A percentile compares a stretch with the other conserved stretches of the same genome.
Conservation (phyloP, 805 yeast genomes). For the Wickerhamiella spandovensis region DNA sequence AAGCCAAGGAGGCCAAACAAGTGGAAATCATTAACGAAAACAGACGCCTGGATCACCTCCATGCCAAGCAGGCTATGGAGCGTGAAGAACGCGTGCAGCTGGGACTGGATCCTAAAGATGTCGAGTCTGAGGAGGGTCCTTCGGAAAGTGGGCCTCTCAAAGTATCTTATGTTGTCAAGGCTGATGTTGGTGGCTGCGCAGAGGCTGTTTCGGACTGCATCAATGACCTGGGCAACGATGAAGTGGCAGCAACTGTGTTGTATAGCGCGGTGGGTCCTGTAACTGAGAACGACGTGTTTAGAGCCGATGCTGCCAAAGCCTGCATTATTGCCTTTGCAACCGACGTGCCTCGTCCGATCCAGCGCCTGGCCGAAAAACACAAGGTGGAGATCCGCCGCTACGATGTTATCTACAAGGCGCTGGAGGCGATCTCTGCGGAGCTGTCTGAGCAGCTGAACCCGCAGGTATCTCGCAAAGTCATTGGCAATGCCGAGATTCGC, state of each 20-base stretch:
- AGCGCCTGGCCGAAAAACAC: conserved; percentile 40
- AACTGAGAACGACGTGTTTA: conserved; percentile 48
- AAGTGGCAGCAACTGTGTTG: conserved; percentile 57
- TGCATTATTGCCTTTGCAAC: conserved; percentile 68
- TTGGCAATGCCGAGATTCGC: conserved; percentile 55
- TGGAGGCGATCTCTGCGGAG: conserved; percentile 65
- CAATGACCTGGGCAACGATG: conserved; percentile 72
- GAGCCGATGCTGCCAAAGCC: conserved; percentile 61
- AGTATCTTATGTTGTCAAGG: conserved; percentile 59
- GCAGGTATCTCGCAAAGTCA: conserved; percentile 46
- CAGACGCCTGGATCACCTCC: conserved; percentile 29
- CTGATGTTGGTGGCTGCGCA: conserved; percentile 89
- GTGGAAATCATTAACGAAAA: conserved; percentile 60
- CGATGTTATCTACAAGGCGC: conserved; percentile 74
- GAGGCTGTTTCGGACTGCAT: conserved; percentile 86
- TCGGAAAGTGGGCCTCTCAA: conserved; percentile 23
- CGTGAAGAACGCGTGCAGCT: conserved; percentile 44
- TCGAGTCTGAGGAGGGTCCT: conserved; percentile 12
- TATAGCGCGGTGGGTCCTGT: conserved; percentile 69
- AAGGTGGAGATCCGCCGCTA: conserved; percentile 49
- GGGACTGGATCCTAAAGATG: conserved; percentile 38
- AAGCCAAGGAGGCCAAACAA: conserved; percentile 44
- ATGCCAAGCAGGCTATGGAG: conserved; percentile 35
- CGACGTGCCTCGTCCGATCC: conserved; percentile 49
- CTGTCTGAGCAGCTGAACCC: conserved; percentile 52